Evolutionary conservation across 1,139 yeast genomes (phyloP).

Genomic region (Pneumocystis canis): DNA sequence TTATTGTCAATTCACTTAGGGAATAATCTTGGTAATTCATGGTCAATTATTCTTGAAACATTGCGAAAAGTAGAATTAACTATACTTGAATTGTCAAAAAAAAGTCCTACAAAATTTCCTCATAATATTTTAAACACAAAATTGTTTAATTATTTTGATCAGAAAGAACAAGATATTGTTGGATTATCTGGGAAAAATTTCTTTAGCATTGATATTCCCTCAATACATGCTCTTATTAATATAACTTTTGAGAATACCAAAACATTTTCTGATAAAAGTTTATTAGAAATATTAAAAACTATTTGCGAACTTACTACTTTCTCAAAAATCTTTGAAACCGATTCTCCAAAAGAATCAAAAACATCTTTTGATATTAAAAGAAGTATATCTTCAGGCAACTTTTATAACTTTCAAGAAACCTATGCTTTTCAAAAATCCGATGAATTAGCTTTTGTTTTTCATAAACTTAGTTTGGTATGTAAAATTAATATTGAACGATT

Average conservation of each 20-base stretch:
- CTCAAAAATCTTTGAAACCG: background rate
- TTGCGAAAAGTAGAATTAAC: slow-evolving; percentile 54
- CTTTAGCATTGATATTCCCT: background rate
- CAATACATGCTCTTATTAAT: background rate
- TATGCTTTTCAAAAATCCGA: slow-evolving; percentile 3
- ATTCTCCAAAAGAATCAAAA: background rate
- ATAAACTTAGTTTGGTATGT: slow-evolving; percentile 33
- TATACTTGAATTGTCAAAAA: slow-evolving; percentile 40
- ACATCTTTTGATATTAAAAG: background rate
- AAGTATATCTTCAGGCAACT: background rate
- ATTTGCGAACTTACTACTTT: background rate
- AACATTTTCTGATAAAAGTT: slow-evolving; percentile 6
- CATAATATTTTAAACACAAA: slow-evolving; percentile 1
- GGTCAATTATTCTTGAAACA: slow-evolving; percentile 55
- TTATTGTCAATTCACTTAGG: slow-evolving; percentile 72
- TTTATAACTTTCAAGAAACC: background rate
- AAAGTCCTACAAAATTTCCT: slow-evolving; percentile 1
- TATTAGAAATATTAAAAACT: background rate
- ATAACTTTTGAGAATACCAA: slow-evolving; percentile 5
- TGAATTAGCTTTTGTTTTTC: slow-evolving; percentile 26
- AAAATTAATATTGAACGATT: slow-evolving; percentile 38
- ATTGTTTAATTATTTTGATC: slow-evolving; percentile 18
- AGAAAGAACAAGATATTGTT: slow-evolving; percentile 24
- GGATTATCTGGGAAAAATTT: slow-evolving; percentile 1
- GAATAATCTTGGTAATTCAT: slow-evolving; percentile 46